Conservation (phyloP, 1,284 basidiomycete genomes). For the Boletus semigastroideus region DNA sequence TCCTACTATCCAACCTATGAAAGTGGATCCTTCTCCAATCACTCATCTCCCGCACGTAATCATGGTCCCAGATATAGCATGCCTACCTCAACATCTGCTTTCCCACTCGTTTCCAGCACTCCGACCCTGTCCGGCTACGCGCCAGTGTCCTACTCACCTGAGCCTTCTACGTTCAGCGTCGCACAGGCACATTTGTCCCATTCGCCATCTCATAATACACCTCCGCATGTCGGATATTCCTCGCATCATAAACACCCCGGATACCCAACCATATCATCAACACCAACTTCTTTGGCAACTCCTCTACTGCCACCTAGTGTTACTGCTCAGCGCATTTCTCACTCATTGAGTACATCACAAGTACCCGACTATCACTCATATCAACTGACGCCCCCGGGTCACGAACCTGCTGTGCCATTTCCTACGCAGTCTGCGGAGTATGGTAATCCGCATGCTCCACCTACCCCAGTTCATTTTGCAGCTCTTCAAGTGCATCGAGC, state of each 20-base stretch:
- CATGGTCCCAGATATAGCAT: slow-evolving; percentile 66
- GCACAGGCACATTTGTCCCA: slow-evolving; percentile 39
- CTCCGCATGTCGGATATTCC: slow-evolving; percentile 18
- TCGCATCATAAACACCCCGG: slow-evolving; percentile 39
- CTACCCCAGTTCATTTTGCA: slow-evolving; percentile 25
- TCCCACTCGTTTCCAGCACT: slow-evolving; percentile 44
- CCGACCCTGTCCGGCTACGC: slow-evolving; percentile 29
- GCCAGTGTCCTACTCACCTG: slow-evolving; percentile 41
- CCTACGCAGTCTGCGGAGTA: slow-evolving; percentile 30
- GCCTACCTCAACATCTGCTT: slow-evolving; percentile 68
- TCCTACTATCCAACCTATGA: slow-evolving; percentile 60
- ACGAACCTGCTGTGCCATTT: slow-evolving; percentile 24
- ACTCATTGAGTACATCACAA: slow-evolving; percentile 27
- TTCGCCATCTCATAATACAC: slow-evolving; percentile 23
- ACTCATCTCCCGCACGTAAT: slow-evolving; percentile 35
- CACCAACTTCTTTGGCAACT: slow-evolving; percentile 8
- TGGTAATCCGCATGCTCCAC: slow-evolving; percentile 19
- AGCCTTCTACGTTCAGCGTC: slow-evolving; percentile 46
- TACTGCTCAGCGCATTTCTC: slow-evolving; percentile 22
- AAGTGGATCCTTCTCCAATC: slow-evolving; percentile 29
- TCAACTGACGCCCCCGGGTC: slow-evolving; percentile 18
- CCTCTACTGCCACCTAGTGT: slow-evolving; percentile 21
- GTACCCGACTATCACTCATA: slow-evolving; percentile 28
- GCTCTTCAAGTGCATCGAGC: slow-evolving; percentile 31
- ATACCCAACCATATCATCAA: slow-evolving; percentile 9